Evolutionary conservation across 306 rosid species (phyloP).

Genomic region (Parietaria judaica): DNA sequence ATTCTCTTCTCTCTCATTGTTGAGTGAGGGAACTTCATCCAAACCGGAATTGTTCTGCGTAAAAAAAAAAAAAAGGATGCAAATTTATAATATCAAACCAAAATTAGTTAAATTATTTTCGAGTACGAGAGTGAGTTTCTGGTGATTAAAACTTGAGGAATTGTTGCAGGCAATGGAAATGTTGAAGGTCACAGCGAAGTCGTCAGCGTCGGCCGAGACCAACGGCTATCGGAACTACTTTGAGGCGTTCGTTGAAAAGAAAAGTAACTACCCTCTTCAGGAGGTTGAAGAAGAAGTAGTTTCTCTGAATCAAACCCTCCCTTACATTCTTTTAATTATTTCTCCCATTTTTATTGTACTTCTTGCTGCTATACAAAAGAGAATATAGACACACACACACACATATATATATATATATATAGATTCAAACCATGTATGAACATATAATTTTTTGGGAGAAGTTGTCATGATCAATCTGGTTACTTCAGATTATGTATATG

Average conservation of each 20-base stretch:
- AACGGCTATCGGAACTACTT: constrained; percentile 56
- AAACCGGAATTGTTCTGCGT: too few species aligned
- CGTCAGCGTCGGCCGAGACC: constrained; percentile 46
- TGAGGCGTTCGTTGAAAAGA: constrained; percentile 71
- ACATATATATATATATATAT: too few species aligned
- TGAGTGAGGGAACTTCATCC: too few species aligned
- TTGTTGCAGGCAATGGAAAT: constrained; percentile 87
- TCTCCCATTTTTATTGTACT: constrained; percentile 69
- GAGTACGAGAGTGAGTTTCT: too few species aligned
- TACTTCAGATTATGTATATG: too few species aligned
- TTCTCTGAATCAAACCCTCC: constrained; percentile 40
- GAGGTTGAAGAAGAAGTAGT: constrained; percentile 42
- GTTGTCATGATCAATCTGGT: too few species aligned
- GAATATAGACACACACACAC: too few species aligned
- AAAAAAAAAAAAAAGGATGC: too few species aligned
- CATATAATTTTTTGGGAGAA: neutral
- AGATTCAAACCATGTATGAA: neutral
- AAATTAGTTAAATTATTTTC: too few species aligned
- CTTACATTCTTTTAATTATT: constrained; percentile 54
- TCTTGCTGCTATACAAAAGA: constrained; percentile 57
- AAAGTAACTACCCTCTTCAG: constrained; percentile 31
- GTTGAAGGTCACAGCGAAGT: constrained; percentile 51
- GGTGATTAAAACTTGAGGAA: too few species aligned
- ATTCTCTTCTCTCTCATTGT: too few species aligned
- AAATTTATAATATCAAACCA: too few species aligned